phyloP scores from a whole-genome alignment of 768 basidiomycete genomes.

The Phaeotremella skinneri region DNA sequence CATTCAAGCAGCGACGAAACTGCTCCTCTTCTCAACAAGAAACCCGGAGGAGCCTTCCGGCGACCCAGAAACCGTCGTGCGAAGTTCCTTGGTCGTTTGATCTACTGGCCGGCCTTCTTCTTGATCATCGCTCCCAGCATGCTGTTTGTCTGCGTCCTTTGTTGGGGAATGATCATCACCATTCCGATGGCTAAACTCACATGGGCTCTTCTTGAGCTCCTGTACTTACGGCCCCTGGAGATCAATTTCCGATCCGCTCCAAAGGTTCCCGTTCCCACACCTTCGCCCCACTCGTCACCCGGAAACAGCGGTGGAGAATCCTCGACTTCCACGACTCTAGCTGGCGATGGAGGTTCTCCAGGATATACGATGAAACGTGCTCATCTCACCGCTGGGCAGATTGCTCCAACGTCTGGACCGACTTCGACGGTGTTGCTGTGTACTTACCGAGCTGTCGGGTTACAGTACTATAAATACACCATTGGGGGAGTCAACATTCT shows the following conservation, averaged over 20 bases:
- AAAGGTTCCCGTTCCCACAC: conserved; percentile 58
- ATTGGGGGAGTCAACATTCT: conserved; percentile 97
- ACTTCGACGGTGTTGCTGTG: conserved; percentile 87
- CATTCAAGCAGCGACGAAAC: conserved; percentile 27
- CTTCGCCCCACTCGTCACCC: conserved; percentile 28
- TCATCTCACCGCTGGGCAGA: conserved; percentile 78
- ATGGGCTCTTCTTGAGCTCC: conserved; percentile 85
- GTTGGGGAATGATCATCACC: conserved; percentile 93
- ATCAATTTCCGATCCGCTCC: conserved; percentile 92
- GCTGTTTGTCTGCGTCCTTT: conserved; percentile 79
- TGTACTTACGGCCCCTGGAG: conserved; percentile 72
- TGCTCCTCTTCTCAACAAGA: conserved; percentile 25
- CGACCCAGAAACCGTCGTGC: conserved; percentile 40
- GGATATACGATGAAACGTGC: conserved; percentile 64
- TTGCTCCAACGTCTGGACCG: conserved; percentile 72
- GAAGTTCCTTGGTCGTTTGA: conserved; percentile 61
- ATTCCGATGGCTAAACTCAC: conserved; percentile 97
- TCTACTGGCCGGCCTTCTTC: conserved; percentile 77
- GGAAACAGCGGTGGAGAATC: conserved; percentile 12
- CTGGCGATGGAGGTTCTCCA: conserved; percentile 53
- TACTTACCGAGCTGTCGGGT: conserved; percentile 84
- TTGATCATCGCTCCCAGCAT: conserved; percentile 82
- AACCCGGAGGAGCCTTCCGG: conserved; percentile 25
- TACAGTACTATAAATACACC: conserved; percentile 97
- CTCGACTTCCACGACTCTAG: conserved; percentile 19